These are phyloP conservation scores for Sherardia arvensis DNA, from an alignment of 257 asterid genomes.

Conservation along the genomic window DNA sequence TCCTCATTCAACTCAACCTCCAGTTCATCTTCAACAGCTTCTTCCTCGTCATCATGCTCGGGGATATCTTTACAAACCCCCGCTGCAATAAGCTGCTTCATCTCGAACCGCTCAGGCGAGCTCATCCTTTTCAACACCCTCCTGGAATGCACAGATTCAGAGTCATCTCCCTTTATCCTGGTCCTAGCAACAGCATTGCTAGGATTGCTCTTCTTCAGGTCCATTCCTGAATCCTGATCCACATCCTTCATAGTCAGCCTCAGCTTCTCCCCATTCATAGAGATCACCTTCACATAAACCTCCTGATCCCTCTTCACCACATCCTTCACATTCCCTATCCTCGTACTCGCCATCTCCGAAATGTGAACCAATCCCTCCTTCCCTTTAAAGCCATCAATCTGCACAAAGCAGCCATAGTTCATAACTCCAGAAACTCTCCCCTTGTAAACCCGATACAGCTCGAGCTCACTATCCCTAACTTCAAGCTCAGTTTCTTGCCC, in stretches of 20 bases:
- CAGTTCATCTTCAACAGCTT: conserved; percentile 89
- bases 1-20: conserved; percentile 91
- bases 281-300: conserved; percentile 78
- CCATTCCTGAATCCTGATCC: conserved; percentile 81
- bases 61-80: conserved; percentile 73
- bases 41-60: conserved; percentile 87
- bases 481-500: conserved; percentile 80
- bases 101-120: conserved; percentile 95
- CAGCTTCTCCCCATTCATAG: conserved; percentile 69
- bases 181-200: conserved; percentile 54
- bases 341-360: conserved; percentile 75
- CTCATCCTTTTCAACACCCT: conserved; percentile 87
- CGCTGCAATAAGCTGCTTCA: conserved; percentile 77
- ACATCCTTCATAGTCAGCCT: conserved; percentile 91
- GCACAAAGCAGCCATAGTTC: conserved; percentile 95
- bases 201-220: conserved; percentile 67
- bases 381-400: conserved; percentile 57
- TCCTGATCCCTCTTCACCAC: conserved; percentile 87
- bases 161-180: conserved; percentile 78
- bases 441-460: conserved; percentile 58
- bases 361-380: conserved; percentile 89
- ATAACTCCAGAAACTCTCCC: conserved; percentile 87
- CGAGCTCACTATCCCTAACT: conserved; percentile 49
- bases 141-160: conserved; percentile 56
- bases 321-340: conserved; percentile 80